phyloP scores from a whole-genome alignment of 805 yeast species.

The Candida methanosorbosa region DNA sequence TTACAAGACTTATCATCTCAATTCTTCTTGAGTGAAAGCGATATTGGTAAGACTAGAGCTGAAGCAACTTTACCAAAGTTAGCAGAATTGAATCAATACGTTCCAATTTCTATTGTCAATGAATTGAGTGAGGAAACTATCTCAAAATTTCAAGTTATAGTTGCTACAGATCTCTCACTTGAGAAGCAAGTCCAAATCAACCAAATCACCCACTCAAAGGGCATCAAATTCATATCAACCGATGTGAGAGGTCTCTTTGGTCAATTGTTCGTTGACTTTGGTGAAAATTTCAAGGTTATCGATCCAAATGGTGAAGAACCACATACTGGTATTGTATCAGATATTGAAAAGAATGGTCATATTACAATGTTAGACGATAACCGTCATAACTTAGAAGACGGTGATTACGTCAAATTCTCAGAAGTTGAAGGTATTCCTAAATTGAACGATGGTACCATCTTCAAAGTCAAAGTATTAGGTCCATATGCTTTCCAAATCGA shows the following conservation, averaged over 20 bases:
- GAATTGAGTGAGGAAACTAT: constrained; percentile 48
- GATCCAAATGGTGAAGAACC: constrained; percentile 96
- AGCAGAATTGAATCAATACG: constrained; percentile 82
- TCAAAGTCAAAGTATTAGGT: constrained; percentile 77
- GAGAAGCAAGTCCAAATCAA: constrained; percentile 73
- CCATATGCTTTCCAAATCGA: constrained; percentile 87
- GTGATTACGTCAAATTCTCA: constrained; percentile 76
- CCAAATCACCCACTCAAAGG: constrained; percentile 60
- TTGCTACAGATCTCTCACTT: constrained; percentile 68
- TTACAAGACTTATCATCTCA: constrained; percentile 79
- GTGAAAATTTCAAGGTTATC: constrained; percentile 65
- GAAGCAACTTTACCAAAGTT: constrained; percentile 56
- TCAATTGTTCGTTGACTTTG: constrained; percentile 82
- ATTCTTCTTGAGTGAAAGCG: constrained; percentile 65
- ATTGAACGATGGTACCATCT: constrained; percentile 66
- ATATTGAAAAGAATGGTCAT: constrained; percentile 78
- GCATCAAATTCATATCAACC: constrained; percentile 73
- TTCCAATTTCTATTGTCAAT: constrained; percentile 65
- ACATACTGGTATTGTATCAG: constrained; percentile 75
- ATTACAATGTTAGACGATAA: constrained; percentile 90
- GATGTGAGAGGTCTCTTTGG: constrained; percentile 88
- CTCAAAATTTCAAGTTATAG: constrained; percentile 62
- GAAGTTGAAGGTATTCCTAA: constrained; percentile 77
- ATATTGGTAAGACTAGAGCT: constrained; percentile 77
- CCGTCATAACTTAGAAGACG: constrained; percentile 92